Conservation (phyloP, 805 yeast genomes). For the Lipomyces lipofer region DNA sequence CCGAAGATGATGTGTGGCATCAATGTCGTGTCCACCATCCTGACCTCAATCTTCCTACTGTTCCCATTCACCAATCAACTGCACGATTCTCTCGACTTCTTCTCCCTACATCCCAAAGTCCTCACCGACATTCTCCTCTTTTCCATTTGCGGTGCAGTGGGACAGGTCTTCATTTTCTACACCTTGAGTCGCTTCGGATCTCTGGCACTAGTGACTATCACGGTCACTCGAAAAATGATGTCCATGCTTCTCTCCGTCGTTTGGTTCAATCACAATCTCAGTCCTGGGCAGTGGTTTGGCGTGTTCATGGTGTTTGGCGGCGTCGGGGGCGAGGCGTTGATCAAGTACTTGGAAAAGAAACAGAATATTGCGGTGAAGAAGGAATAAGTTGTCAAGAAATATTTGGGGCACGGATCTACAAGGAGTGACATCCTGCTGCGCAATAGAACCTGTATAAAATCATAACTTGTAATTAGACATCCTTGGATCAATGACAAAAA, state of each 20-base stretch:
- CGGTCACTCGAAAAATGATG: slow-evolving; percentile 94
- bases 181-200: slow-evolving; percentile 86
- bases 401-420: neutral
- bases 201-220: slow-evolving; percentile 80
- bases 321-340: slow-evolving; percentile 70
- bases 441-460: neutral
- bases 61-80: slow-evolving; percentile 53
- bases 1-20: slow-evolving; percentile 83
- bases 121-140: slow-evolving; percentile 62
- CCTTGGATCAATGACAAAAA: too few relatives aligned
- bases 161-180: slow-evolving; percentile 89
- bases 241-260: slow-evolving; percentile 90
- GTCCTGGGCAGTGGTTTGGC: slow-evolving; percentile 71
- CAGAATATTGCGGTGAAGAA: neutral
- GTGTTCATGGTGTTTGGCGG: slow-evolving; percentile 80
- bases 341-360: slow-evolving; percentile 23
- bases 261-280: slow-evolving; percentile 77
- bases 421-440: neutral
- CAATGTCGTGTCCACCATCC: slow-evolving; percentile 48
- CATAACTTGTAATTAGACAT: neutral
- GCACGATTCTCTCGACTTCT: slow-evolving; percentile 50
- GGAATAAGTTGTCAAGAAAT: neutral
- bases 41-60: slow-evolving; percentile 44
- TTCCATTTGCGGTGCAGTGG: slow-evolving; percentile 80
- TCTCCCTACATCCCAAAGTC: slow-evolving; percentile 54